Percentiles rank a stretch among this genome's conserved stretches.
Evolutionary conservation across 805 yeast species (phyloP).

Genomic region (Pichia nakasei): DNA sequence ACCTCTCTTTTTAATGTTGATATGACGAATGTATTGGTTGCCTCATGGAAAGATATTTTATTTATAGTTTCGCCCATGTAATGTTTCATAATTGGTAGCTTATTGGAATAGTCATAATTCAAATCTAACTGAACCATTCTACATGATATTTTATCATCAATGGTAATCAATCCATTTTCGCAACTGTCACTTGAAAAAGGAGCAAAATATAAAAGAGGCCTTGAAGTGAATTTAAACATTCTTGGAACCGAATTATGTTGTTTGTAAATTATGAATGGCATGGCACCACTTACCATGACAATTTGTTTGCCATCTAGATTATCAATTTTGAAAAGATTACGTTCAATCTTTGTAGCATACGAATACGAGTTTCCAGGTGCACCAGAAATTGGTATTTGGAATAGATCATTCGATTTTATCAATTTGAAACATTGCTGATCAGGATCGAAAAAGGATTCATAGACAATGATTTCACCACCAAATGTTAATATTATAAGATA

Average conservation of each 20-base stretch:
- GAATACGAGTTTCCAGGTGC: conserved; percentile 75
- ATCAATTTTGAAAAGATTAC: conserved; percentile 52
- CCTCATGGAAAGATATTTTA: conserved; percentile 60
- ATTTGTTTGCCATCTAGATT: conserved; percentile 50
- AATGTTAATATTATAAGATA: conserved; percentile 63
- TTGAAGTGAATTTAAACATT: conserved; percentile 55
- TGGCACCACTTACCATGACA: conserved; percentile 65
- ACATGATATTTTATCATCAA: conserved; percentile 63
- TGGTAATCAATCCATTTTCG: conserved; percentile 52
- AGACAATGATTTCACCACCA: conserved; percentile 72
- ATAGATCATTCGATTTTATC: conserved; percentile 35
- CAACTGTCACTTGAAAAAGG: conserved; percentile 31
- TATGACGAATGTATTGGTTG: conserved; percentile 51
- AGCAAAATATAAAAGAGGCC: conserved; percentile 60
- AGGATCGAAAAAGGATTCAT: conserved; percentile 43
- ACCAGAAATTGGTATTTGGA: conserved; percentile 48
- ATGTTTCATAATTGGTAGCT: conserved; percentile 48
- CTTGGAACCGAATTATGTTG: conserved; percentile 55
- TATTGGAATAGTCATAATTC: conserved; percentile 45
- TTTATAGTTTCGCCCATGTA: conserved; percentile 54
- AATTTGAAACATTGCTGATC: conserved; percentile 31
- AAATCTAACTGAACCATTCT: conserved; percentile 45
- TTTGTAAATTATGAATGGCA: conserved; percentile 62
- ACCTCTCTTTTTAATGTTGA: conserved; percentile 52
- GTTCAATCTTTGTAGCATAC: conserved; percentile 58